These are phyloP conservation scores for Cucurbitaria berberidis DNA, from an alignment of 2,329 filamentous ascomycete species.

Conservation along the genomic window DNA sequence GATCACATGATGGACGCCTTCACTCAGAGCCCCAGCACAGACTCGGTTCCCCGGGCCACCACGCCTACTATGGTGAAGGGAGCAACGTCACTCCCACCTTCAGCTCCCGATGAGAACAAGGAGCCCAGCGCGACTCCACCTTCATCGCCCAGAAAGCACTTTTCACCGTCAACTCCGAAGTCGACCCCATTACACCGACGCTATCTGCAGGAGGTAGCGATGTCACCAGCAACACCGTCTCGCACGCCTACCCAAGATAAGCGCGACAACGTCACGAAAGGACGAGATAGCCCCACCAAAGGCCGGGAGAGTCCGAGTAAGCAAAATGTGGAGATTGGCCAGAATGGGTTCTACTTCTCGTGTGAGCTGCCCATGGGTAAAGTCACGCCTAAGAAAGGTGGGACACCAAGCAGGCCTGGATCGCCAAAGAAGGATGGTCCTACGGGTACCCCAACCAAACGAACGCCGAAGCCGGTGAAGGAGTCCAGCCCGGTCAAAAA, in stretches of 20 bases:
- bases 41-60: not conserved
- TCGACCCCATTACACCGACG: conserved; percentile 20
- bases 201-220: conserved; percentile 22
- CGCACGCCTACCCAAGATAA: conserved; percentile 15
- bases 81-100: not conserved
- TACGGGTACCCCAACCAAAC: not conserved
- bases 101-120: conserved; percentile 9
- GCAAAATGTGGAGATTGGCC: conserved; percentile 22
- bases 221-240: conserved; percentile 24
- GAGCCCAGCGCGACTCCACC: conserved; percentile 11
- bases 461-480: conserved; percentile 9
- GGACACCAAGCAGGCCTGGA: conserved; percentile 3
- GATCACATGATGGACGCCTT: conserved; percentile 19
- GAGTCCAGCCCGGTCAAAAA: conserved; percentile 3
- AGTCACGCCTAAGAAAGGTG: conserved; percentile 13
- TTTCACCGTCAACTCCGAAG: conserved; percentile 4
- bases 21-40: conserved; percentile 1
- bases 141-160: conserved; percentile 4
- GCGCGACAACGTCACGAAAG: conserved; percentile 4
- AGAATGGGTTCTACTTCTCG: conserved; percentile 28
- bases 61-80: not conserved
- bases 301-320: conserved; percentile 6
- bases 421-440: conserved; percentile 11
- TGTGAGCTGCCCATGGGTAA: conserved; percentile 26
- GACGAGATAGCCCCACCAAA: conserved; percentile 4